phyloP scores from a whole-genome alignment of 2,329 filamentous ascomycete genomes.

The Botrytis porri region DNA sequence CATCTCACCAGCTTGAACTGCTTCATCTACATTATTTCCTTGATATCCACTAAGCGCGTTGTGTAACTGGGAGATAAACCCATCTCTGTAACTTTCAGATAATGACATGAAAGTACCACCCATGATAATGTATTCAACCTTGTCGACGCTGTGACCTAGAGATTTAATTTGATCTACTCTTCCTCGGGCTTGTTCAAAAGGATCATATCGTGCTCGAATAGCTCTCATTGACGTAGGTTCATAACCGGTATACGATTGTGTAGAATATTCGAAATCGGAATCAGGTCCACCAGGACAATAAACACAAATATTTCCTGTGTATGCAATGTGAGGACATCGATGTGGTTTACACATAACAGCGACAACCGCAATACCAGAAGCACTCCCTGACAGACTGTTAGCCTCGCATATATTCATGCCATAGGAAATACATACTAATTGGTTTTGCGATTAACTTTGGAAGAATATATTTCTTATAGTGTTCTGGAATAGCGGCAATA shows the following conservation, averaged over 20 bases:
- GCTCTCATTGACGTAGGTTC: constrained; percentile 98
- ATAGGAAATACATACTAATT: constrained; percentile 60
- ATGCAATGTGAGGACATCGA: constrained; percentile 94
- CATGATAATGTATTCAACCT: constrained; percentile 99
- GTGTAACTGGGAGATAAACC: constrained; percentile 93
- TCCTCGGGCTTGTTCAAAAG: constrained; percentile 93
- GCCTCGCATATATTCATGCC: constrained; percentile 4
- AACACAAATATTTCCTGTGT: constrained; percentile 98
- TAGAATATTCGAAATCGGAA: constrained; percentile 98
- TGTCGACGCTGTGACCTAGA: constrained; percentile 94
- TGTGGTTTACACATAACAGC: constrained; percentile 99
- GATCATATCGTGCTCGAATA: constrained; percentile 94
- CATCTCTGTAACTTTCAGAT: constrained; percentile 80
- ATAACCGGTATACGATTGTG: constrained; percentile 97
- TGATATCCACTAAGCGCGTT: constrained; percentile 97
- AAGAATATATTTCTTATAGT: constrained; percentile 98
- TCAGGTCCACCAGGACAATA: constrained; percentile 98
- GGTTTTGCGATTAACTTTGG: constrained; percentile 96
- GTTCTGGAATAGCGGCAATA: constrained; percentile 96
- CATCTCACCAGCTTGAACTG: constrained; percentile 91
- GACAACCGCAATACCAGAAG: constrained; percentile 94
- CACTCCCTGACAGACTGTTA: constrained; percentile 61
- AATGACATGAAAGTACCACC: constrained; percentile 99
- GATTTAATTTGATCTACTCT: constrained; percentile 96
- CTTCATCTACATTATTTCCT: constrained; percentile 90